Evolutionary conservation across 2,329 filamentous ascomycete genomes (phyloP), one percentile per base, ranked within the genome.

Genomic region (Ceratocystiopsis sp.): DNA sequence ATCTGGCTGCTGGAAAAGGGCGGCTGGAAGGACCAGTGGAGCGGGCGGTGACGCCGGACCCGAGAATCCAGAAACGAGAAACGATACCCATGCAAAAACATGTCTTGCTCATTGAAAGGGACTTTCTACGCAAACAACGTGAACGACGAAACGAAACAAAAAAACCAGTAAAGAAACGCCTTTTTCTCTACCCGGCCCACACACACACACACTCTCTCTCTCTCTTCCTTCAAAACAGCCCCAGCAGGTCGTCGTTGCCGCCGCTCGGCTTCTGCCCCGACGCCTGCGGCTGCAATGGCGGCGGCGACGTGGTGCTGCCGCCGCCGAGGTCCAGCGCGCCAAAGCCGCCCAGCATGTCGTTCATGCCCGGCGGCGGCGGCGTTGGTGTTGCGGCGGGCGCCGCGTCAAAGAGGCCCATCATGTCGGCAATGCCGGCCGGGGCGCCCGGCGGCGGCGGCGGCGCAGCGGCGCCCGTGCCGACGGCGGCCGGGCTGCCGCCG

Each of bases 271-370:
- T 49, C 52, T 51, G 58, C 48, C 65, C 64, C 49, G 19, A 57
- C 38, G 61, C 61, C 52, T 60, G 62, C 49, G 76, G 57, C 54
- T 81, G 72, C 57, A 75, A 71, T 12, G 67, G 65, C 5, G 80
- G 67, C 15, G 80, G 78, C 50, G 78, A 73, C 49, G 67, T 73
- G 15, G 73, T 73, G 50, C 67, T 73, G 15, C 65, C 61, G 36
- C 73, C 75, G 39, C 77, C 73, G 55, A 98, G 66, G 61, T 84
- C 78, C 63, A 98, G 67, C 5, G 76, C 77, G 25, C 78, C 83
- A 56, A 98, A 93, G 1, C 87, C 87, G 55, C 85, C 85, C 68
- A 95, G 80, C 54, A 98, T 65, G 60, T 96, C 87, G 51, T 84
- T 83, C 68, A 94, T 73, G 43, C 78, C 83, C 4, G 46, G 57